These are phyloP conservation scores for Plectosphaerella plurivora DNA, from an alignment of 2,329 filamentous ascomycete species.

Conservation along the genomic window DNA sequence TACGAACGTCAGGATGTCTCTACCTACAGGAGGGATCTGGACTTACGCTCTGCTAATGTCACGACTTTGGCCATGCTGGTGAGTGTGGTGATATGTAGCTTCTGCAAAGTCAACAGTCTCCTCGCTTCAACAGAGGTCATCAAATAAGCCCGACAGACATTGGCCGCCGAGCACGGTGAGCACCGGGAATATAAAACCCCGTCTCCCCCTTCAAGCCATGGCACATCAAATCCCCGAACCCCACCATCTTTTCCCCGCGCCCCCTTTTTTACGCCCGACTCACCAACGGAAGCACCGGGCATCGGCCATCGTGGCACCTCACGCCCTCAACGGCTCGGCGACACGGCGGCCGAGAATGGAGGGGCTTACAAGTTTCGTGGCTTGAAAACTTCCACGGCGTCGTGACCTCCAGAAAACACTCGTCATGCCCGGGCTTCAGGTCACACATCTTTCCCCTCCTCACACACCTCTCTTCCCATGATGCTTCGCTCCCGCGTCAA, in stretches of 20 bases:
- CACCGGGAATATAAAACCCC: background rate
- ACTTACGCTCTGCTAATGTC: background rate
- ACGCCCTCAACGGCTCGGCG: no score
- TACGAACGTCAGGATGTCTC: conserved; percentile 22
- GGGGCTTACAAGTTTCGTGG: background rate
- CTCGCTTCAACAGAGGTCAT: no score
- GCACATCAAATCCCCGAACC: background rate
- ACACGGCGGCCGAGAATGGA: no score
- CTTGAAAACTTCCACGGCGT: background rate
- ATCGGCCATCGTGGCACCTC: background rate
- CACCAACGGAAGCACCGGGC: no score
- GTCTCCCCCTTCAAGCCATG: background rate
- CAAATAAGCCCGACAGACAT: no score
- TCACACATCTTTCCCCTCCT: background rate
- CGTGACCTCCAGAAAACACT: background rate
- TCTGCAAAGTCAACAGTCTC: no score
- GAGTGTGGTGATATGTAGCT: no score
- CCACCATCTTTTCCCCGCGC: background rate
- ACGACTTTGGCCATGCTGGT: background rate
- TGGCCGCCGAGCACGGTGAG: no score
- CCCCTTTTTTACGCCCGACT: background rate
- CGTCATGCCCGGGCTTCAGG: background rate
- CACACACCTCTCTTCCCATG: background rate
- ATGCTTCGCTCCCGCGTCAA: conserved; percentile 3
- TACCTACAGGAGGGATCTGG: background rate